phyloP scores from a whole-genome alignment of 768 basidiomycete genomes.

The Mycena chlorophos region DNA sequence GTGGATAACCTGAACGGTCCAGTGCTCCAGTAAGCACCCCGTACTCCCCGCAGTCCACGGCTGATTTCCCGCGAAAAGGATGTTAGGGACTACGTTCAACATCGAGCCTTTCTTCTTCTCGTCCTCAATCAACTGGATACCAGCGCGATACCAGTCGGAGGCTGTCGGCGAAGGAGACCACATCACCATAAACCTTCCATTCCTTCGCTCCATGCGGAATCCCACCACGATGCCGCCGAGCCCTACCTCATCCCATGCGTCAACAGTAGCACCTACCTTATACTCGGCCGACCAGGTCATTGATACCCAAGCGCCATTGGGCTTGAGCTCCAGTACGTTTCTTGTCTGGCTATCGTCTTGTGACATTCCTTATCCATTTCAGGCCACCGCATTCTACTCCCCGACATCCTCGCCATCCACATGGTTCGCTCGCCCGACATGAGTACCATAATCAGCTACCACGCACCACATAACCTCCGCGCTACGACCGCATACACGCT shows the following conservation, averaged over 20 bases:
- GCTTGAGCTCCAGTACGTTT: conserved; percentile 11
- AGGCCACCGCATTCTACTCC: conserved; percentile 38
- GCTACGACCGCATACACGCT: conserved; percentile 49
- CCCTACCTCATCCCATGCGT: background rate
- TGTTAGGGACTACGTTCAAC: conserved; percentile 46
- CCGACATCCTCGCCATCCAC: conserved; percentile 51
- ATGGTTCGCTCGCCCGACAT: conserved; percentile 44
- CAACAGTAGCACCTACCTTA: background rate
- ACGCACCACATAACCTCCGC: no score
- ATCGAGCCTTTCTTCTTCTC: conserved; percentile 72
- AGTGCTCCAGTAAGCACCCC: conserved; percentile 37
- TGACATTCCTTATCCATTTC: background rate
- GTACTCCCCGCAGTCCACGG: conserved; percentile 19
- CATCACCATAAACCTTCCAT: conserved; percentile 59
- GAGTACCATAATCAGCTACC: conserved; percentile 53
- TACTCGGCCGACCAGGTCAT: conserved; percentile 9
- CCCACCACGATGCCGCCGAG: conserved; percentile 13
- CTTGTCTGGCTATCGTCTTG: background rate
- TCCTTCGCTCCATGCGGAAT: conserved; percentile 44
- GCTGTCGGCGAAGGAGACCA: conserved; percentile 65
- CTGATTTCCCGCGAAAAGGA: background rate
- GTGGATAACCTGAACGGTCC: conserved; percentile 50
- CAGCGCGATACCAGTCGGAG: conserved; percentile 61
- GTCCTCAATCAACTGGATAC: conserved; percentile 67
- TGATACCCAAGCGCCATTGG: conserved; percentile 17